Conservation (phyloP, 768 basidiomycete species). For the Russula brevipes region DNA sequence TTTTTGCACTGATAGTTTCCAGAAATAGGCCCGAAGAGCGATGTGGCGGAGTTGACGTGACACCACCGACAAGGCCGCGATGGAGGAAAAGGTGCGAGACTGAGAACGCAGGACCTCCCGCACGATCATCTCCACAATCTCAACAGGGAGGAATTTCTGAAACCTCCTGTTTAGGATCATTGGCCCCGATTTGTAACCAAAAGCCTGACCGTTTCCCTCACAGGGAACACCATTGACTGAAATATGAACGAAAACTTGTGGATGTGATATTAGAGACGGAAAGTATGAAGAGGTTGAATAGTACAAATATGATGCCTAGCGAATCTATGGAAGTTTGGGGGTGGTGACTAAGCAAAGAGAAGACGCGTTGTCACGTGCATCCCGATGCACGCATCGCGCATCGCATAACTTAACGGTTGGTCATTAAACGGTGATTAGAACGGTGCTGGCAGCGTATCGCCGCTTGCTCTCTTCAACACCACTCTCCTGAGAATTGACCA, state of each 20-base stretch:
- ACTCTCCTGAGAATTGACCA: neutral
- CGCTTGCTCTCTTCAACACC: constrained; percentile 13
- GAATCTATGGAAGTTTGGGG: neutral
- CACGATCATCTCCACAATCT: constrained; percentile 30
- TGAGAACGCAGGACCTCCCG: constrained; percentile 21
- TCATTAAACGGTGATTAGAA: constrained; percentile 2
- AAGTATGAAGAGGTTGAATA: neutral
- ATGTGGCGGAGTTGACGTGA: constrained; percentile 31
- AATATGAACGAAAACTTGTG: neutral
- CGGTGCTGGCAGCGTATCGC: constrained; percentile 15
- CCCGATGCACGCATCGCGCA: no score
- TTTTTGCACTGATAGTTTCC: constrained; percentile 22
- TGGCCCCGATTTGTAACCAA: neutral
- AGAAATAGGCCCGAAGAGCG: constrained; percentile 31
- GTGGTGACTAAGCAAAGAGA: neutral
- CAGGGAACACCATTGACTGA: neutral
- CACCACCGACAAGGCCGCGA: constrained; percentile 29
- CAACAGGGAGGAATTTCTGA: constrained; percentile 22
- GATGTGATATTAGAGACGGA: neutral
- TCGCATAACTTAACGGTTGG: no score
- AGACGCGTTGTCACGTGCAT: neutral
- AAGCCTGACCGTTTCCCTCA: neutral
- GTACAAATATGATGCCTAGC: neutral
- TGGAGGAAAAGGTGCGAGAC: constrained; percentile 25
- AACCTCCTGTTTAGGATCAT: neutral